A percentile compares a stretch with the other conserved stretches of the same genome.
These are phyloP conservation scores for Phytophthora agathidicida DNA, from an alignment of 352 stramenopile genomes.

Conservation along the genomic window DNA sequence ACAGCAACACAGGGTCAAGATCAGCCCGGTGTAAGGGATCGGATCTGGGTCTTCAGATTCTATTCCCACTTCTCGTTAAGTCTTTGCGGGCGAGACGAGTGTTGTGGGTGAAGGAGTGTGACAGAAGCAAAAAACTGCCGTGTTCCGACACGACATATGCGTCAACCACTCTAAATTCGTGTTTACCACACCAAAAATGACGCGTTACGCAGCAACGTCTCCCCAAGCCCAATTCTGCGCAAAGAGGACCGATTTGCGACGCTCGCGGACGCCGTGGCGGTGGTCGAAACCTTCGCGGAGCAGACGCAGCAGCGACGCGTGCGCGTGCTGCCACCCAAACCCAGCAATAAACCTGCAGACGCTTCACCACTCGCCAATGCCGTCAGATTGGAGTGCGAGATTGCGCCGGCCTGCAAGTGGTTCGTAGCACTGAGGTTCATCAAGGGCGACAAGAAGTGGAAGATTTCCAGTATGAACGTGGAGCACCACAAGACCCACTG, in stretches of 20 bases:
- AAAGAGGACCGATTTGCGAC: slow-evolving; percentile 72
- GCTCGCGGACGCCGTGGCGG: slow-evolving; percentile 66
- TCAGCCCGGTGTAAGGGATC: no score
- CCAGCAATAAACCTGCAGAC: slow-evolving; percentile 4
- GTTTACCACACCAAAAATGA: no score
- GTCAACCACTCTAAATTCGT: no score
- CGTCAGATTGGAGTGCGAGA: slow-evolving; percentile 67
- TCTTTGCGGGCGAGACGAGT: no score
- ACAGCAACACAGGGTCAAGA: no score
- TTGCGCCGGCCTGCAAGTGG: slow-evolving; percentile 74
- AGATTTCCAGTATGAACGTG: slow-evolving; percentile 76
- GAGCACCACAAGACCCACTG: slow-evolving; percentile 72
- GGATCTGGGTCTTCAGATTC: no score
- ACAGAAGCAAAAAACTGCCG: no score
- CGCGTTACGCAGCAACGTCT: no score
- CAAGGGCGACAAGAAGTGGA: slow-evolving; percentile 75
- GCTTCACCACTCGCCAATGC: slow-evolving; percentile 39
- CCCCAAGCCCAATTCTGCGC: no score
- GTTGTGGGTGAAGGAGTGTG: no score
- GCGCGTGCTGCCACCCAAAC: slow-evolving; percentile 53
- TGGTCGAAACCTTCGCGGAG: slow-evolving; percentile 64
- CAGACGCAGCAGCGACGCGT: slow-evolving; percentile 60
- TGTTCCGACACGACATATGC: no score
- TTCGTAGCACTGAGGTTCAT: slow-evolving; percentile 70
- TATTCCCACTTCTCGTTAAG: no score